Evolutionary conservation across 108 stramenopile species (phyloP).

Genomic region (Cyclostephanos tholiformis): DNA sequence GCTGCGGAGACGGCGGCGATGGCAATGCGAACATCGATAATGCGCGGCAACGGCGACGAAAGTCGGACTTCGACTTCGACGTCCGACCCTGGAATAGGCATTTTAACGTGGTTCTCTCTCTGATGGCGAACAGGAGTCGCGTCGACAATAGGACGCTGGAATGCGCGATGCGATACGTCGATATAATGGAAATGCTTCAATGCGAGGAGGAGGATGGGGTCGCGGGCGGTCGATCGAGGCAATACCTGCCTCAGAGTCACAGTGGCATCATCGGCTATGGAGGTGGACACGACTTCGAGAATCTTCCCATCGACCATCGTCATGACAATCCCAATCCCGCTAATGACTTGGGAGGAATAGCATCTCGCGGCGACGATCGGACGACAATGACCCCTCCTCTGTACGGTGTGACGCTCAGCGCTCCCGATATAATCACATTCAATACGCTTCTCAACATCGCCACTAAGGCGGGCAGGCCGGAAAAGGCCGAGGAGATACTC

Average conservation of each 20-base stretch:
- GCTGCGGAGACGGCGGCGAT: too few species aligned
- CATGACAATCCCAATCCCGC: too few species aligned
- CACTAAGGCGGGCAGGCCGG: conserved; percentile 25
- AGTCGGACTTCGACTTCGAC: conserved; percentile 20
- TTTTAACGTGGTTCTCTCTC: conserved; percentile 38
- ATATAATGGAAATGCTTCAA: conserved; percentile 32
- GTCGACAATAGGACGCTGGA: conserved; percentile 15
- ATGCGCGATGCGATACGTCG: conserved; percentile 24
- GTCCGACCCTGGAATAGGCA: conserved; percentile 35
- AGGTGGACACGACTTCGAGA: conserved; percentile 8
- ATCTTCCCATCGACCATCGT: neutral
- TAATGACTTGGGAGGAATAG: too few species aligned
- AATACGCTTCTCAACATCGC: conserved; percentile 51
- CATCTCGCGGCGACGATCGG: too few species aligned
- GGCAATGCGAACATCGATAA: neutral
- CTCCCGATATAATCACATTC: conserved; percentile 50
- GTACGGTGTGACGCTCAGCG: conserved; percentile 9
- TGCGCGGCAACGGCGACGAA: neutral
- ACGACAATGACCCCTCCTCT: too few species aligned
- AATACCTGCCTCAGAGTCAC: too few species aligned
- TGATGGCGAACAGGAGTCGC: conserved; percentile 24
- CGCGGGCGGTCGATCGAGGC: too few species aligned
- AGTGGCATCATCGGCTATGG: neutral
- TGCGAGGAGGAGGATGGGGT: conserved; percentile 1
- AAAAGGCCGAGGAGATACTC: conserved; percentile 39